A percentile compares a stretch with the other conserved stretches of the same genome.
These are phyloP conservation scores for Microcyclosporella mali DNA, from an alignment of 2,329 filamentous ascomycete genomes.

Conservation along the genomic window DNA sequence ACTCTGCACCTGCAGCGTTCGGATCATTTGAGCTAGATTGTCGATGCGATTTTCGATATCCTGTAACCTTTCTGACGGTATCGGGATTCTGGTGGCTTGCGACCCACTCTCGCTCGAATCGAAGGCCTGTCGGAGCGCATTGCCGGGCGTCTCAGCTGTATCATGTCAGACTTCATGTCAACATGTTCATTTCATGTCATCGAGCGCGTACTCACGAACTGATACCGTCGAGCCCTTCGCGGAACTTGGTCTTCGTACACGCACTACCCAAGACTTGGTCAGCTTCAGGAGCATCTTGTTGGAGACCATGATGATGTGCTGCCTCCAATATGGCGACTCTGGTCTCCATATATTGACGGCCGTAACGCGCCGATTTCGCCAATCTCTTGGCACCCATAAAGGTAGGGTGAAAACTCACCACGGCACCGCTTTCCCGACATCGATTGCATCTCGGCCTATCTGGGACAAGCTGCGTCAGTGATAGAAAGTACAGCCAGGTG, in stretches of 20 bases:
- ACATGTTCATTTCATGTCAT: too few species aligned
- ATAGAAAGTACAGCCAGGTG: too few species aligned
- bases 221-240: conserved; percentile 7
- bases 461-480: too few species aligned
- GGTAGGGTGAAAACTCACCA: conserved; percentile 8
- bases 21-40: conserved; percentile 7
- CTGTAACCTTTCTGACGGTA: conserved; percentile 5
- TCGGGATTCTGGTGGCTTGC: conserved; percentile 1
- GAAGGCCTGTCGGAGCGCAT: conserved; percentile 6
- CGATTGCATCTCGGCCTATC: conserved; percentile 10
- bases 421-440: conserved; percentile 12
- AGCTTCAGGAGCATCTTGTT: not conserved
- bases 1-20: conserved; percentile 2
- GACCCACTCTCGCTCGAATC: not conserved
- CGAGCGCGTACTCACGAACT: conserved; percentile 13
- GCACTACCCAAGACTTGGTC: conserved; percentile 7
- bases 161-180: not conserved
- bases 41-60: conserved; percentile 10
- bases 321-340: too few species aligned
- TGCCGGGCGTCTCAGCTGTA: conserved; percentile 5
- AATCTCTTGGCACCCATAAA: not conserved
- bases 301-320: too few species aligned
- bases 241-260: conserved; percentile 13
- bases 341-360: too few species aligned
- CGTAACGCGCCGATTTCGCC: too few species aligned